Percentiles rank a stretch among this genome's conserved stretches.
Evolutionary conservation across 2,329 filamentous ascomycete genomes (phyloP).

Genomic region (Parafenestella ontariensis): DNA sequence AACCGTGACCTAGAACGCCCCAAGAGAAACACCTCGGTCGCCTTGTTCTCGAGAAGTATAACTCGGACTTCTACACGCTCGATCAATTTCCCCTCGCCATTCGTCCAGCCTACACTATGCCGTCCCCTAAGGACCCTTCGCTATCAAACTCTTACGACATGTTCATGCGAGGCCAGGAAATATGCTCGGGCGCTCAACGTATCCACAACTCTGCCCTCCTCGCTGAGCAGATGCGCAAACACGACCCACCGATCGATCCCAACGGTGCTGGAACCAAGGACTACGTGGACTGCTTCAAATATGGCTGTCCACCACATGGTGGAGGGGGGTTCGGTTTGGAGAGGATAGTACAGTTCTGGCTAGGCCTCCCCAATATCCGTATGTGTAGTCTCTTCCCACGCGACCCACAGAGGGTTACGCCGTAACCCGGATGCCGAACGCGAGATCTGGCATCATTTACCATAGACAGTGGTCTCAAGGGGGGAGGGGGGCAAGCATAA

Average conservation of each 20-base stretch:
- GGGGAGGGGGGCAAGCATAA: too few relatives aligned
- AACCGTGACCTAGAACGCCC: conserved; percentile 61
- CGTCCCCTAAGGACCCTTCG: conserved; percentile 58
- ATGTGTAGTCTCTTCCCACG: conserved; percentile 69
- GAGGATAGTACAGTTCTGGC: conserved; percentile 71
- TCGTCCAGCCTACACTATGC: conserved; percentile 91
- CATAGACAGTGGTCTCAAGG: too few relatives aligned
- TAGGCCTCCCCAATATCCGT: conserved; percentile 69
- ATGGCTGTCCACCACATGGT: conserved; percentile 69
- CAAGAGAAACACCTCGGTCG: conserved; percentile 90
- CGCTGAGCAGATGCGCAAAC: conserved; percentile 63
- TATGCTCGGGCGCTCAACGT: conserved; percentile 72
- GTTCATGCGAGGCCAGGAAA: conserved; percentile 75
- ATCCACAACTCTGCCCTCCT: conserved; percentile 68
- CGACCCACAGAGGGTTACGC: conserved; percentile 67
- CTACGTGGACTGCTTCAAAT: conserved; percentile 69
- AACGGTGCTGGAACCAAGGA: conserved; percentile 66
- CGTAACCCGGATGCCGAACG: too few relatives aligned
- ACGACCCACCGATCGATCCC: conserved; percentile 65
- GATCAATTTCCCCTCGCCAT: conserved; percentile 94
- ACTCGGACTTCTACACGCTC: conserved; percentile 94
- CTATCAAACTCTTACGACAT: conserved; percentile 71
- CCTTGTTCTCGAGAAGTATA: conserved; percentile 85
- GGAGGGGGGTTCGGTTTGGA: conserved; percentile 71
- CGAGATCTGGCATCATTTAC: too few relatives aligned